Evolutionary conservation across 1,139 yeast species (phyloP).

Genomic region (Candida pseudocylindracea): DNA sequence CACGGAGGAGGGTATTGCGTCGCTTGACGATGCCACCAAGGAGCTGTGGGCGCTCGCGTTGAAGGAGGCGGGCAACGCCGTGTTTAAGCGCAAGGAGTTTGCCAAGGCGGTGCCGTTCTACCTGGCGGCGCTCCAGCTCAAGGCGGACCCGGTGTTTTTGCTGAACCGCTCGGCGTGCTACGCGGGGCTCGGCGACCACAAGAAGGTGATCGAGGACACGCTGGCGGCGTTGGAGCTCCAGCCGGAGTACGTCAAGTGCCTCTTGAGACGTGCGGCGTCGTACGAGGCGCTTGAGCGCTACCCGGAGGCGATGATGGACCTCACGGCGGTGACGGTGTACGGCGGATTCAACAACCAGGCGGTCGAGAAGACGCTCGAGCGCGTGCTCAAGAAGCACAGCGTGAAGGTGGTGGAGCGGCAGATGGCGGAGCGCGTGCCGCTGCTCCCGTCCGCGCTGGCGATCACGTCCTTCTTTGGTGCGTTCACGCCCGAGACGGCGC

Average conservation of each 20-base stretch:
- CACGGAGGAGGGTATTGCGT: slow-evolving; percentile 19
- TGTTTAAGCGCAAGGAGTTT: slow-evolving; percentile 49
- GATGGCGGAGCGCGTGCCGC: slow-evolving; percentile 24
- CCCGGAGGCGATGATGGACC: slow-evolving; percentile 77
- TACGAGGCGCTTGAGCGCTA: slow-evolving; percentile 62
- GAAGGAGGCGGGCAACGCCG: slow-evolving; percentile 78
- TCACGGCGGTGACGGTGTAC: slow-evolving; percentile 61
- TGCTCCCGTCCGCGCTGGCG: slow-evolving; percentile 71
- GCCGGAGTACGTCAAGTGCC: slow-evolving; percentile 80
- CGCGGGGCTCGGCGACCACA: slow-evolving; percentile 57
- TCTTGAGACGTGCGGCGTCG: slow-evolving; percentile 49
- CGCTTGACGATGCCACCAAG: slow-evolving; percentile 28
- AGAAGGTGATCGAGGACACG: slow-evolving; percentile 73
- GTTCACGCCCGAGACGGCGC: slow-evolving; percentile 11
- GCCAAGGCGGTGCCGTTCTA: slow-evolving; percentile 58
- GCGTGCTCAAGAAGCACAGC: slow-evolving; percentile 65
- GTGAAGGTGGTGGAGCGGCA: slow-evolving; percentile 41
- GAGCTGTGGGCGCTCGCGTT: slow-evolving; percentile 54
- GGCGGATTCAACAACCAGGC: slow-evolving; percentile 66
- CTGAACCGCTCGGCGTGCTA: slow-evolving; percentile 94
- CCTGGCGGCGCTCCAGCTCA: slow-evolving; percentile 52
- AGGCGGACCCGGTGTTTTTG: slow-evolving; percentile 70
- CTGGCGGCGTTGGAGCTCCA: slow-evolving; percentile 67
- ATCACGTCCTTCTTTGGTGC: slow-evolving; percentile 76
- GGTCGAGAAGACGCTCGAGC: slow-evolving; percentile 65